Base-by-base conservation (phyloP, 1,284 basidiomycete genomes). In the Somion occarium region DNA sequence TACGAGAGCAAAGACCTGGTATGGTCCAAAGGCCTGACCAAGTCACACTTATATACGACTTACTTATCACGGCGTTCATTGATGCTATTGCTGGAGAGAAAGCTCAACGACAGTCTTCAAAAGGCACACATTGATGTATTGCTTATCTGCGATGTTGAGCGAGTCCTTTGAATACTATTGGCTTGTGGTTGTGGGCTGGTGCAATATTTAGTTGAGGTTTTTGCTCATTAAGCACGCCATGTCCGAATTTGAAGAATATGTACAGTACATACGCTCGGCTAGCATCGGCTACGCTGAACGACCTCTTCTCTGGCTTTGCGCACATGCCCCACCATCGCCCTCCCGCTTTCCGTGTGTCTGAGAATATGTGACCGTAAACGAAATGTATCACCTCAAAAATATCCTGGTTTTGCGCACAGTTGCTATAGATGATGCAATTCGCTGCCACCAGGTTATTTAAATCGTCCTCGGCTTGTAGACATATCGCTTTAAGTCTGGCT, bases 11-110 rank as follows among this genome's bases (percentile, higher is more conserved):
- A 64, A 69, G 91, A 42, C 82, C 83, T 1, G 77, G 82, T 27
- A 93, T 93, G 91, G 87, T 91, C 20, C 83, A 93, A 69, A 76
- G 79, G 52, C 68, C 72, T 1, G 82, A 83, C 54, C 91, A 93
- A 65, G 67, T 82, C 2, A 43, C 72, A 2, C 71, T 91, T 53
- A 71, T 92, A 24, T 93, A 91, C 62, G 75, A 50, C 19, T 34
- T 38, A 30, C 38, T 46, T 19, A 37, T 50, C 5, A 23, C 1
- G 63, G 66, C 43, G 64, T 63, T 2, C 25, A n/a, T 19, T 5
- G 45, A 34, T n/a, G 43, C 63, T 65, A 38, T 70, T 67, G 0
- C 66, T 66, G 44, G 61, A 50, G 23, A 59, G 38, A 20, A 22
- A n/a, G n/a, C n/a, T n/a, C n/a, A n/a, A n/a, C n/a, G n/a, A n/a